Percentiles rank a stretch among this genome's conserved stretches.
These are phyloP conservation scores for Escallonia herrerae DNA, from an alignment of 129 eudicot species.

Conservation along the genomic window DNA sequence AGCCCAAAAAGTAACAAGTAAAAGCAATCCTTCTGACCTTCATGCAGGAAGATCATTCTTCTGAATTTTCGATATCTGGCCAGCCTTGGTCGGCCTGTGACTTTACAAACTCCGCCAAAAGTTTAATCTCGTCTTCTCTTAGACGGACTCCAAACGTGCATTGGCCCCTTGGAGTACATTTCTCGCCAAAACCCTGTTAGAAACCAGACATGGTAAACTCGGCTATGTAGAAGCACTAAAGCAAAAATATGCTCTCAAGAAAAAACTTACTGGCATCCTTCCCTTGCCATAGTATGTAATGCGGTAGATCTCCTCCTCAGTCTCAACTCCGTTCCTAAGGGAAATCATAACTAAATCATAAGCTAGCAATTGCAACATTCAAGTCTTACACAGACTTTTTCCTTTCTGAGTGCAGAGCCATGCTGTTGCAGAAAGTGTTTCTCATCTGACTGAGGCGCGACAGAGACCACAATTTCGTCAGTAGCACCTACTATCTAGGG, in stretches of 20 bases:
- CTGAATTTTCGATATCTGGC: constrained; percentile 45
- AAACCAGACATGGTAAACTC: constrained; percentile 3
- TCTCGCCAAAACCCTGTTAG: constrained; percentile 87
- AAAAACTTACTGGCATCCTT: constrained; percentile 84
- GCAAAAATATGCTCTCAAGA: constrained; percentile 3
- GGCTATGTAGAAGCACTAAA: constrained; percentile 1
- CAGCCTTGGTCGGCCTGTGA: constrained; percentile 87
- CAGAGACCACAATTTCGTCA: too few species aligned
- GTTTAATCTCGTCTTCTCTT: constrained; percentile 73
- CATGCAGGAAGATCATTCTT: constrained; percentile 27
- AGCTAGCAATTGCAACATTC: too few species aligned
- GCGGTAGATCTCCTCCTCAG: constrained; percentile 76
- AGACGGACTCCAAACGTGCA: constrained; percentile 97
- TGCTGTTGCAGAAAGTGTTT: too few species aligned
- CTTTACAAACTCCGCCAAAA: constrained; percentile 82
- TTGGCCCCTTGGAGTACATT: constrained; percentile 92
- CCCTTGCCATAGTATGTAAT: constrained; percentile 85
- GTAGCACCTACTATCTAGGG: too few species aligned
- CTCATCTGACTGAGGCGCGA: too few species aligned
- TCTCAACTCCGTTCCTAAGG: constrained; percentile 69
- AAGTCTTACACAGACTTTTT: too few species aligned
- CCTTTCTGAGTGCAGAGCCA: too few species aligned
- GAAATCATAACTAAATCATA: too few species aligned
- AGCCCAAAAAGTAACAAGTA: too few species aligned
- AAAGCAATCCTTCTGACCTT: neutral